Conservation (phyloP, 805 yeast genomes). For the Schwanniomyces yamadae region DNA sequence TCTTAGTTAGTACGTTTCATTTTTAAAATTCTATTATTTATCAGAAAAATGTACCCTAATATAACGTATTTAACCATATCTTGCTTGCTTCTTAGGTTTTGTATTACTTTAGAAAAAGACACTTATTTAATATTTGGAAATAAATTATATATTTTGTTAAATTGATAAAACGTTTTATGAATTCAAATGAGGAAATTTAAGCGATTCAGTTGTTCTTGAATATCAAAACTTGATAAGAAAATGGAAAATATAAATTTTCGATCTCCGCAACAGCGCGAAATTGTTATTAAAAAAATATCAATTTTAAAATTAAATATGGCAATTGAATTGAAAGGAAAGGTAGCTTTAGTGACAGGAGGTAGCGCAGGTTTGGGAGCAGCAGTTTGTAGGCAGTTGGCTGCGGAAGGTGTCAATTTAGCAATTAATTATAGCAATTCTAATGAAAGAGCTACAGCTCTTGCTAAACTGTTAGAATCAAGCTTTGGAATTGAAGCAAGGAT, state of each 20-base stretch:
- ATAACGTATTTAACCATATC: conserved; percentile 9
- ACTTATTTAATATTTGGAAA: too few relatives aligned
- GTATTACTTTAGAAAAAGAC: too few relatives aligned
- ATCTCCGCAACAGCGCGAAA: too few relatives aligned
- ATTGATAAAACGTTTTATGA: too few relatives aligned
- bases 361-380: conserved; percentile 52
- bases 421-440: conserved; percentile 2
- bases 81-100: too few relatives aligned
- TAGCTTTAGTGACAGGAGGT: conserved; percentile 21
- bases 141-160: too few relatives aligned
- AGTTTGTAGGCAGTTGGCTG: conserved; percentile 48
- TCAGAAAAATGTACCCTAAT: conserved; percentile 10
- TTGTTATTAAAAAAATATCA: conserved; percentile 11
- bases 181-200: too few relatives aligned
- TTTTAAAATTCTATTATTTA: conserved; percentile 7
- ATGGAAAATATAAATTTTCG: too few relatives aligned
- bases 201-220: too few relatives aligned
- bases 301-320: conserved; percentile 3
- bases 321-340: conserved; percentile 11
- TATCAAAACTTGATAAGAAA: too few relatives aligned
- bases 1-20: conserved; percentile 1
- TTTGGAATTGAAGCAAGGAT: not conserved
- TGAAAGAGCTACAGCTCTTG: not conserved
- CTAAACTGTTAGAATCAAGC: not conserved
- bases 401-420: conserved; percentile 39